These are phyloP conservation scores for Boletus speciosus DNA, from an alignment of 768 basidiomycete species.

Conservation along the genomic window DNA sequence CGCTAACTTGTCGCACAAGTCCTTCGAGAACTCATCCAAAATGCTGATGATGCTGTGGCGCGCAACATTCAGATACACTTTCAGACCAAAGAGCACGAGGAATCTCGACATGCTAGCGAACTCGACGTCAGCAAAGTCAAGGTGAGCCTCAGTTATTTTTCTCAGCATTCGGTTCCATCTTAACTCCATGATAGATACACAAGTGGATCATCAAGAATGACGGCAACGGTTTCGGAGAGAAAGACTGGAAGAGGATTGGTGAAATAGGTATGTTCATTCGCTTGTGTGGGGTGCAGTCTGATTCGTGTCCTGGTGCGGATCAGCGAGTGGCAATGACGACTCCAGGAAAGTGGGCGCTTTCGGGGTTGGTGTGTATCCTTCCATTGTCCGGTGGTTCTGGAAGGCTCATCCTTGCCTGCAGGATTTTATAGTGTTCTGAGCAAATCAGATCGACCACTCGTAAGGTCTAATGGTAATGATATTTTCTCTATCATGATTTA, in stretches of 20 bases:
- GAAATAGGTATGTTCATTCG: slow-evolving; percentile 9
- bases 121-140: not conserved
- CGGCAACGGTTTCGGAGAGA: not conserved
- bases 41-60: slow-evolving; percentile 50
- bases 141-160: not conserved
- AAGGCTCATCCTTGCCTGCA: not conserved
- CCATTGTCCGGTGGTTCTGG: not conserved
- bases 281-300: not conserved
- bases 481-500: not conserved
- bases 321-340: slow-evolving; percentile 13
- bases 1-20: slow-evolving; percentile 25
- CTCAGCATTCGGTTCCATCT: not conserved
- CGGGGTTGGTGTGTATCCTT: slow-evolving; percentile 11
- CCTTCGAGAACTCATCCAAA: slow-evolving; percentile 53
- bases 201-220: slow-evolving; percentile 16
- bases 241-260: slow-evolving; percentile 14
- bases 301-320: not conserved
- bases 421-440: slow-evolving; percentile 20
- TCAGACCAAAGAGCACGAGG: slow-evolving; percentile 20
- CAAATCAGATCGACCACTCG: slow-evolving; percentile 13
- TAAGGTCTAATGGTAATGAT: slow-evolving; percentile 8
- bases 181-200: slow-evolving; percentile 1
- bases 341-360: slow-evolving; percentile 17
- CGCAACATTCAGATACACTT: slow-evolving; percentile 36
- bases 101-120: not conserved